A percentile compares a stretch with the other conserved stretches of the same genome.
These are phyloP conservation scores for Rhamnella rubrinervis DNA, from an alignment of 331 rosid species.

Conservation along the genomic window DNA sequence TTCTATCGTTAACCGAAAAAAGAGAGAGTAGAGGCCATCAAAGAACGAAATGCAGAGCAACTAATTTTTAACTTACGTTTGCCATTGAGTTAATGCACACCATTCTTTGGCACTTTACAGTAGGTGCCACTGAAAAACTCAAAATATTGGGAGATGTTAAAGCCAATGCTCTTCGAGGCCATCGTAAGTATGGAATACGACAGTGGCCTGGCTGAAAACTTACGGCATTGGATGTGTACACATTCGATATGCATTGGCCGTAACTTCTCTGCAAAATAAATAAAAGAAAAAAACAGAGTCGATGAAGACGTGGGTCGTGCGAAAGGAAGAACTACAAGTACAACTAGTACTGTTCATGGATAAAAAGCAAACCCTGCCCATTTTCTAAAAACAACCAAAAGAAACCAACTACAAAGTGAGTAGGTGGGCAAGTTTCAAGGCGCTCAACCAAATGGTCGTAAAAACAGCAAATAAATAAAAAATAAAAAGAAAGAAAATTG, in stretches of 20 bases:
- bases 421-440: no score
- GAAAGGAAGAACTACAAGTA: no score
- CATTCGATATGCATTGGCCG: no score
- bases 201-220: not conserved
- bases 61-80: constrained; percentile 34
- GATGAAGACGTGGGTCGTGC: not conserved
- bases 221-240: no score
- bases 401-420: no score
- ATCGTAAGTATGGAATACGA: not conserved
- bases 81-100: constrained; percentile 42
- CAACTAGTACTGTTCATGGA: no score
- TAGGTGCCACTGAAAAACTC: constrained; percentile 23
- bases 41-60: not conserved
- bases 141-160: constrained; percentile 23
- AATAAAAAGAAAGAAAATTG: no score
- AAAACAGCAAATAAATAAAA: no score
- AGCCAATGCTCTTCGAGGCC: not conserved
- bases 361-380: no score
- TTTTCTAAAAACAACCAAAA: no score
- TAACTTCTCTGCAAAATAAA: not conserved
- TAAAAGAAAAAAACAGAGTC: not conserved
- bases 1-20: not conserved
- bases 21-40: not conserved
- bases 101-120: constrained; percentile 22
- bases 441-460: no score